Evolutionary conservation across 1,284 basidiomycete genomes (phyloP), one percentile per base, ranked within the genome.

Genomic region (Cryptococcus sp.): DNA sequence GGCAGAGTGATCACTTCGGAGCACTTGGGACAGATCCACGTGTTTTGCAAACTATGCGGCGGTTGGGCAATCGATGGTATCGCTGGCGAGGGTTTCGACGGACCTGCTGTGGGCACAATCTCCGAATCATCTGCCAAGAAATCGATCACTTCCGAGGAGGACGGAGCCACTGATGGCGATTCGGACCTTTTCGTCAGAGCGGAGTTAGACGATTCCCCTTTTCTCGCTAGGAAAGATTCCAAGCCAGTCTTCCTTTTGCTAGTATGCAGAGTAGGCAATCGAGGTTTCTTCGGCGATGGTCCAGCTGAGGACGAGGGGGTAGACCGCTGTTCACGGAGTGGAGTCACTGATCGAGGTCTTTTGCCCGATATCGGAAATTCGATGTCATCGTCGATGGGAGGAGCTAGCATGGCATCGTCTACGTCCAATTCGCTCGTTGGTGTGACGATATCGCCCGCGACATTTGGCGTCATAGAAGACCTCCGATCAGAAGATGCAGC

Each of bases 1-100:
- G 66, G 61, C 0, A 52, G 54, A 1, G 52, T 19, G 23, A 73
- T 58, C 3, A 50, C 23, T 10, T 47, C 53, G 0, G 52, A 15
- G 52, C 75, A 76, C 40, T 66, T 50, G 0, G 69, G 63, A 57
- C 76, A 77, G 3, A 47, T 53, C 71, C 74, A 72, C 1, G 13
- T 38, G 4, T 42, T 30, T 8, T 51, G 8, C 13, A 13, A 13
- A 35, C 13, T 8, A 10, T 13, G 30, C 13, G 30, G 30, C 30
- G 30, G 30, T 35, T 35, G 30, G 30, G 30, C 30, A 35, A 4
- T 35, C 10, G 30, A 4, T 13, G 30, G 2, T 35, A 35, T 35
- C 8, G 30, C 30, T 35, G 30, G 30, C 42, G 42, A n/a, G n/a
- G 16, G 42, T 5, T 45, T 22, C 6, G n/a, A n/a, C n/a, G 42